Base-by-base conservation (phyloP, 2,329 filamentous ascomycete species). In the Balansia obtecta region DNA sequence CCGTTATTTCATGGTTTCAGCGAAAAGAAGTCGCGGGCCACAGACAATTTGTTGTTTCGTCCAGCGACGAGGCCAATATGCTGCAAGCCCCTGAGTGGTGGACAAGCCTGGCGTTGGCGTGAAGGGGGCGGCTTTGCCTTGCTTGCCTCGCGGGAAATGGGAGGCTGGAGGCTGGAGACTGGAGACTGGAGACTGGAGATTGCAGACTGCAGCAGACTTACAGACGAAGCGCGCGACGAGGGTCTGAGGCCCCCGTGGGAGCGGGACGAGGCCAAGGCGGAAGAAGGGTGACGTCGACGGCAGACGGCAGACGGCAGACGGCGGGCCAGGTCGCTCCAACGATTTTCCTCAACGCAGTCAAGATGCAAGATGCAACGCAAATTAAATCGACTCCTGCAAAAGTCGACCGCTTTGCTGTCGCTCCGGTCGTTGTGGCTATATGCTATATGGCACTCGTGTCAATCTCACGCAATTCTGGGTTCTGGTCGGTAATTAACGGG, bases 1-100 rank as follows among this genome's bases (percentile, higher is more conserved):
- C 62, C 61, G 59, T 54, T 66, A 67, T 70, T 65, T 66, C 73
- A 74, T 75, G 61, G 62, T 70, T 68, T 59, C 63, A 59, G 54
- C 53, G 53, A 53, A 54, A 53, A 54, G 52, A 45, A 51, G 56
- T 56, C 53, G 56, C 58, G 55, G 56, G 42, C 45, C 39, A 37
- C 32, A 52, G 63, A 64, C 58, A 56, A 62, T 62, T 63, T 60
- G 60, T 63, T 64, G 62, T 62, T 64, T 61, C 53, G 58, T 55
- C 56, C 55, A 57, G 54, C 53, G 54, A 52, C 53, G 54, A 53
- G 53, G 55, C 48, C 53, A 56, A 52, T 56, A 57, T 50, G 50
- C 50, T 48, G 55, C 54, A 54, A 52, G 53, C 55, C 55, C 56
- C 60, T 56, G 52, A 53, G 34, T 33, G 52, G 49, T 51, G 48